Base-by-base conservation (phyloP, 2,329 filamentous ascomycete species). In the Fusarium floridanum region DNA sequence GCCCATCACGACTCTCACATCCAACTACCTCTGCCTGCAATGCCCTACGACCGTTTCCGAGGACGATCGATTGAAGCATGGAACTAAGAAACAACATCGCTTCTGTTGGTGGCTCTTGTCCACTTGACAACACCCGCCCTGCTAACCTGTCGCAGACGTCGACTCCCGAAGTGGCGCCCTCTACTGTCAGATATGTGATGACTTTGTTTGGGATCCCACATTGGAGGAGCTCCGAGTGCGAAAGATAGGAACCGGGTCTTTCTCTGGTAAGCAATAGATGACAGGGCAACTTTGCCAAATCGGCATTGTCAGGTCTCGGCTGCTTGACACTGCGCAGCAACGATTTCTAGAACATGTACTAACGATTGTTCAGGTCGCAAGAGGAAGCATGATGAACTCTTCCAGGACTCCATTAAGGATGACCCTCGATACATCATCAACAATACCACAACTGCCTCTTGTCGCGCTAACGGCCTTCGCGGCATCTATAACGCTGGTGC, bases 401-500 rank as follows among this genome's bases (percentile, higher is more conserved):
- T 92, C 78, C 86, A 86, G 36, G 91, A 92, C 70, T 84, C 89
- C 16, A 83, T 88, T 32, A 91, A 91, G 75, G 93, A 95, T 68
- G 93, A 96, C 73, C 91, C 94, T 67, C 88, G 91, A 65, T 95
- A 94, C 77, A 92, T 98, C 73, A 89, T 91, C 45, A 88, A 88
- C 70, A 97, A 98, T 80, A 95, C 95, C 14, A 92, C 90, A 32
- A 90, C 91, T 67, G 92, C 94, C 8, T 93, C 95, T 14, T 98
- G 96, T 81, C 91, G 94, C 66, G 95, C 95, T 20, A 95, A 93
- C 76, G 96, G 97, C 11, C 90, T 98, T 43, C 91, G 97, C 39
- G 96, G 96, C 36, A 93, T 99, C 70, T 98, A 97, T 84, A 99
- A 98, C 80, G 96, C 98, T 82, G 97, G 96, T n/a, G 95, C 97